A percentile compares a stretch with the other conserved stretches of the same genome.
These are phyloP conservation scores for Phytophthora fragariae DNA, from an alignment of 352 stramenopile genomes.

Conservation along the genomic window DNA sequence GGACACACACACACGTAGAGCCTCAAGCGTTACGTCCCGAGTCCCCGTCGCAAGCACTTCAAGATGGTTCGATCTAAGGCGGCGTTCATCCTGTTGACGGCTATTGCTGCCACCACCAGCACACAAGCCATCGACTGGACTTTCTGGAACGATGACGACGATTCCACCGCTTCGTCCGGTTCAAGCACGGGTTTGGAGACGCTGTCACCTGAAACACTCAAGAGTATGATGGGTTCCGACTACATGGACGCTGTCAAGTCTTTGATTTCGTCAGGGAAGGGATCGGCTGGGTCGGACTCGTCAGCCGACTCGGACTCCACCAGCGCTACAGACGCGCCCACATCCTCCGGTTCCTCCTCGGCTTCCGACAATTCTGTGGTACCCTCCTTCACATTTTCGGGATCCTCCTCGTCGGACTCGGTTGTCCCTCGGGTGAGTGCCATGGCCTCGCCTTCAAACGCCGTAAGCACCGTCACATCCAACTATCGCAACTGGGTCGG, in stretches of 20 bases:
- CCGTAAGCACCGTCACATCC: conserved; percentile 18
- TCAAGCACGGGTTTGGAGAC: conserved; percentile 12
- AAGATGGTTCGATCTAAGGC: conserved; percentile 30
- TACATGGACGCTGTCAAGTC: conserved; percentile 37
- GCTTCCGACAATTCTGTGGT: not conserved
- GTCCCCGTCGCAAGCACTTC: conserved; percentile 14
- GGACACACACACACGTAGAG: conserved; percentile 10
- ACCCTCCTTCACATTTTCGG: not conserved
- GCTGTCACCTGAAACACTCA: conserved; percentile 33
- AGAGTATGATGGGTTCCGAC: conserved; percentile 35
- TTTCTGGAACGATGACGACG: conserved; percentile 42
- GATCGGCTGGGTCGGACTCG: not conserved
- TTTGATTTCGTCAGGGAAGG: conserved; percentile 27
- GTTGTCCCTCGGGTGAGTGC: conserved; percentile 9
- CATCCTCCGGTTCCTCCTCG: not conserved
- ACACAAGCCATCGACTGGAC: conserved; percentile 44
- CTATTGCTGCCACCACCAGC: conserved; percentile 21
- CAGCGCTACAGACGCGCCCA: not conserved
- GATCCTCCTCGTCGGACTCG: conserved; percentile 16
- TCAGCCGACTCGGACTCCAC: not conserved
- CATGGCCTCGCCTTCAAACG: conserved; percentile 27
- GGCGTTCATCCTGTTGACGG: conserved; percentile 14
- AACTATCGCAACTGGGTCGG: conserved; percentile 51
- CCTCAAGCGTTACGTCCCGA: conserved; percentile 7
- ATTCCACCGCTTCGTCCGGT: conserved; percentile 16